phyloP scores from a whole-genome alignment of 2,329 filamentous ascomycete genomes.

The Byssochlamys sp. region DNA sequence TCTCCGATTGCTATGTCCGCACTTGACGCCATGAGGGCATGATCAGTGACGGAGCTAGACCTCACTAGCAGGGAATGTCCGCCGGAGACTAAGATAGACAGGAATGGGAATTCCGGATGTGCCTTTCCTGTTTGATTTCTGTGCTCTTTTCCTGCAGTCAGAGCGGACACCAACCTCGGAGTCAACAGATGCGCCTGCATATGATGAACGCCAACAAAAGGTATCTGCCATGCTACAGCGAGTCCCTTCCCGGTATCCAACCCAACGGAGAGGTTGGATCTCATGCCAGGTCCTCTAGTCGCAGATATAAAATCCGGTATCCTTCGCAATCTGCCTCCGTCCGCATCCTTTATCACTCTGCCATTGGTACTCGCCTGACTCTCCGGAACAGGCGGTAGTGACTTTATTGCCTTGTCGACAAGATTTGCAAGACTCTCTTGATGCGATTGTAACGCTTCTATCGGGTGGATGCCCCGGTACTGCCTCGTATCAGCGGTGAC shows the following conservation, averaged over 20 bases:
- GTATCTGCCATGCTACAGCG: slow-evolving; percentile 70
- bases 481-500: slow-evolving; percentile 68
- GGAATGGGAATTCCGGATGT: slow-evolving; percentile 64
- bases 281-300: slow-evolving; percentile 85
- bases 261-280: slow-evolving; percentile 64
- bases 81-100: slow-evolving; percentile 81
- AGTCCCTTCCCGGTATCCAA: slow-evolving; percentile 80
- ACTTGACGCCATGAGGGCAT: slow-evolving; percentile 63
- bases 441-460: slow-evolving; percentile 66
- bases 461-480: slow-evolving; percentile 71
- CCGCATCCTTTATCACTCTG: slow-evolving; percentile 11
- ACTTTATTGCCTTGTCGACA: slow-evolving; percentile 52
- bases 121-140: not conserved
- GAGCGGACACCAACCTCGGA: slow-evolving; percentile 61
- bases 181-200: slow-evolving; percentile 96
- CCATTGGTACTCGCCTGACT: slow-evolving; percentile 7
- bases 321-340: slow-evolving; percentile 21
- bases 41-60: slow-evolving; percentile 57
- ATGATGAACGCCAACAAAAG: slow-evolving; percentile 80
- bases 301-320: slow-evolving; percentile 77
- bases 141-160: slow-evolving; percentile 30
- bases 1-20: slow-evolving; percentile 82
- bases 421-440: slow-evolving; percentile 59
- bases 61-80: slow-evolving; percentile 82
- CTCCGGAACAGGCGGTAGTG: slow-evolving; percentile 38